phyloP scores from a whole-genome alignment of 768 basidiomycete species.

The Rubroboletus pulcherrimus region DNA sequence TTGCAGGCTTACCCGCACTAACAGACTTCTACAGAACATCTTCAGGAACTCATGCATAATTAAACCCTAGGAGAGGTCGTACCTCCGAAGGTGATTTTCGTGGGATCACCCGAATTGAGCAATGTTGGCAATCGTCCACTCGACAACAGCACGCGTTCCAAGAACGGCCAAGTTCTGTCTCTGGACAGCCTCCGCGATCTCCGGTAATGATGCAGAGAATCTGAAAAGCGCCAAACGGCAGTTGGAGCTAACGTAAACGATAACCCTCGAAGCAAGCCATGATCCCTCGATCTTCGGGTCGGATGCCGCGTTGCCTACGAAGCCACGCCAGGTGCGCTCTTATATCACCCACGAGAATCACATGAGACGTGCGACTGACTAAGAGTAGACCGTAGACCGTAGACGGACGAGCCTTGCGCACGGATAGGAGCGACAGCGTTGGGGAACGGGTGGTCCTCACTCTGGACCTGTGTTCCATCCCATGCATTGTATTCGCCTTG shows the following conservation, averaged over 20 bases:
- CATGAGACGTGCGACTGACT: not conserved
- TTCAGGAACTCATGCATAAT: not conserved
- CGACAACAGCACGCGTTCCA: not conserved
- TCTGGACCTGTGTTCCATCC: not conserved
- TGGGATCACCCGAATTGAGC: not conserved
- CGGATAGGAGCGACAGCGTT: not conserved
- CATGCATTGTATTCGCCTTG: constrained; percentile 1
- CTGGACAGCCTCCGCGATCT: not conserved
- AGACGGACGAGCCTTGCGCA: not conserved
- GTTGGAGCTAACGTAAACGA: constrained; percentile 1
- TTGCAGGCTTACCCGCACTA: not conserved
- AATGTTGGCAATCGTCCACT: not conserved
- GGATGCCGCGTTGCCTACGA: not conserved
- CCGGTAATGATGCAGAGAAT: not conserved
- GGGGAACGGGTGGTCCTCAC: not conserved
- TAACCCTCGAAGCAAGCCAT: not conserved
- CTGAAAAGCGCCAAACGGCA: not conserved
- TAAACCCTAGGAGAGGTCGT: not conserved
- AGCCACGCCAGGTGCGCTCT: not conserved
- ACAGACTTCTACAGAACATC: not conserved
- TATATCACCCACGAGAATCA: not conserved
- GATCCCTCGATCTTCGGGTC: not conserved
- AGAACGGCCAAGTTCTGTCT: not conserved
- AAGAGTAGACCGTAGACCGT: not conserved
- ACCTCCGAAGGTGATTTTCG: not conserved